A percentile compares a stretch with the other conserved stretches of the same genome.
phyloP scores from a whole-genome alignment of 306 rosid genomes.

The Malus asiatica region DNA sequence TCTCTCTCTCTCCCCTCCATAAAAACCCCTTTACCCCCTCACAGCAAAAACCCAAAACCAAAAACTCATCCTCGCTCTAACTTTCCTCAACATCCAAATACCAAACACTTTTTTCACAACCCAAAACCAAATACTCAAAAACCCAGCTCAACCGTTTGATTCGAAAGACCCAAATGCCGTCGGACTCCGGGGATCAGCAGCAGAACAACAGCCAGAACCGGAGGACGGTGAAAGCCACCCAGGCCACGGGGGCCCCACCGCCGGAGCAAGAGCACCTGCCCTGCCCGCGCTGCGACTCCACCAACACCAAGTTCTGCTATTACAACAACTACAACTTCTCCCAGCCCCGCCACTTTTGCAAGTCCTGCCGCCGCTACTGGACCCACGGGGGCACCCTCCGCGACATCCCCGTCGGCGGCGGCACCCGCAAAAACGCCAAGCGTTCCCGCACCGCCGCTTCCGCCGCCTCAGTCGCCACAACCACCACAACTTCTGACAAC shows the following conservation, averaged over 20 bases:
- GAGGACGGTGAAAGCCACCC: constrained; percentile 12
- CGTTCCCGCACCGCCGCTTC: constrained; percentile 66
- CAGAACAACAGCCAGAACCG: not conserved
- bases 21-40: constrained; percentile 21
- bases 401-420: constrained; percentile 93
- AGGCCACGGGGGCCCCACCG: constrained; percentile 34
- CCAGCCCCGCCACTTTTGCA: constrained; percentile 97
- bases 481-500: not conserved
- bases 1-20: constrained; percentile 27
- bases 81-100: not conserved
- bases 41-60: not conserved
- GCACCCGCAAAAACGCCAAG: constrained; percentile 79
- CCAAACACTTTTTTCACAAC: not conserved
- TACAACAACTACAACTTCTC: constrained; percentile 96
- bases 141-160: not conserved
- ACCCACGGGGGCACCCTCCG: constrained; percentile 98
- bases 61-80: not conserved
- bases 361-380: constrained; percentile 98
- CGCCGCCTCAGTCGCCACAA: not conserved
- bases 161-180: constrained; percentile 36
- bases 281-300: constrained; percentile 92
- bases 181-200: constrained; percentile 44
- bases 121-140: not conserved
- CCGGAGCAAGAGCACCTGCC: constrained; percentile 89
- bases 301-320: constrained; percentile 94